A percentile compares a stretch with the other conserved stretches of the same genome.
Conservation (phyloP, 2,329 filamentous ascomycete species). For the Drechslera avenae region DNA sequence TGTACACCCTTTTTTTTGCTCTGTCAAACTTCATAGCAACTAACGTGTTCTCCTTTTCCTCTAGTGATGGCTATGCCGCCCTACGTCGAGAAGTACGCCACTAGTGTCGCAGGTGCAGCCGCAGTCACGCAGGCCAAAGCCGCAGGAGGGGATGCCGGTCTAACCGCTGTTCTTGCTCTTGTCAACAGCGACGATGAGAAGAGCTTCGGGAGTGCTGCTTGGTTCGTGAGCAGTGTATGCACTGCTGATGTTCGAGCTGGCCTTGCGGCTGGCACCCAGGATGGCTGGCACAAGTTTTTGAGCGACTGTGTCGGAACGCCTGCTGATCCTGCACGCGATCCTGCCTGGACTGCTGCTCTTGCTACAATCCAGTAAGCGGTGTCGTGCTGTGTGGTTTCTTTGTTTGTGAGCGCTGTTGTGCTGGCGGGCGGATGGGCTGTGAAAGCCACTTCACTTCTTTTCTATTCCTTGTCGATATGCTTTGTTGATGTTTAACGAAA, state of each 20-base stretch:
- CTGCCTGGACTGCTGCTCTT: constrained; percentile 57
- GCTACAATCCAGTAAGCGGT: constrained; percentile 16
- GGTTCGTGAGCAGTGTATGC: constrained; percentile 66
- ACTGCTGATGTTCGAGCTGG: constrained; percentile 48
- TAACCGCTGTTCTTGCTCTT: constrained; percentile 55
- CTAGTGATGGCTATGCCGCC: constrained; percentile 64
- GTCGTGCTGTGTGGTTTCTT: constrained; percentile 14
- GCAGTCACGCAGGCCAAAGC: constrained; percentile 38
- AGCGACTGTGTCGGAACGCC: constrained; percentile 59
- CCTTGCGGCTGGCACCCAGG: constrained; percentile 54
- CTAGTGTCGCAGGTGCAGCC: constrained; percentile 48
- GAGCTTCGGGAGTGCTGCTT: constrained; percentile 64
- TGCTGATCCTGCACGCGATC: constrained; percentile 53
- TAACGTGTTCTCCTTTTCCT: neutral
- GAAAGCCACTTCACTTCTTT: neutral
- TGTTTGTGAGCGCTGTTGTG: neutral
- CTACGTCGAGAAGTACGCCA: constrained; percentile 63
- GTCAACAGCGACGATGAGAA: constrained; percentile 54
- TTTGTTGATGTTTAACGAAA: neutral
- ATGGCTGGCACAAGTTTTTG: constrained; percentile 61
- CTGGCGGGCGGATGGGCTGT: neutral
- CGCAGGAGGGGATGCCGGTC: constrained; percentile 42
- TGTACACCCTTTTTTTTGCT: too few relatives aligned
- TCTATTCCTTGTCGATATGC: too few relatives aligned
- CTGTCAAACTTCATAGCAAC: neutral